These are phyloP conservation scores for Tolypocladium capitatum DNA, from an alignment of 2,329 filamentous ascomycete species.

Conservation along the genomic window DNA sequence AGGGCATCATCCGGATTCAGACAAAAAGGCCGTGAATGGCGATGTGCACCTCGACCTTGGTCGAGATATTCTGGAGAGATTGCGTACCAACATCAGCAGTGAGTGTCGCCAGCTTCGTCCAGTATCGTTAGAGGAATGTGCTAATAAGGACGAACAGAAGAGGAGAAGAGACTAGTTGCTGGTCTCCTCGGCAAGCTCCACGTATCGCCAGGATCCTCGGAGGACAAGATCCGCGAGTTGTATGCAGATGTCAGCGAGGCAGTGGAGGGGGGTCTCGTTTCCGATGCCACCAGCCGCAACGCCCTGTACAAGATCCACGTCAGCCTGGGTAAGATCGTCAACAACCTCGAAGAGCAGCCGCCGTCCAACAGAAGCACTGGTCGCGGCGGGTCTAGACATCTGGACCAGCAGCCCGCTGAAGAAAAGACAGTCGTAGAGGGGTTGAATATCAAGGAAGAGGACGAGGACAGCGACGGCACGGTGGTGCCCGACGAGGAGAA, in stretches of 20 bases:
- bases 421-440: slow-evolving; percentile 28
- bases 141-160: slow-evolving; percentile 36
- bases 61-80: slow-evolving; percentile 59
- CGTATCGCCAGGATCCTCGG: slow-evolving; percentile 52
- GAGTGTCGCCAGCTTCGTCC: slow-evolving; percentile 21
- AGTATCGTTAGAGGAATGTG: neutral
- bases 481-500: slow-evolving; percentile 18
- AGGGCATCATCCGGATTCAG: slow-evolving; percentile 35
- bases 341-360: slow-evolving; percentile 36
- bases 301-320: slow-evolving; percentile 57
- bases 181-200: slow-evolving; percentile 72
- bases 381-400: slow-evolving; percentile 27
- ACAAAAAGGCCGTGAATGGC: slow-evolving; percentile 54
- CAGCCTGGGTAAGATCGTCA: slow-evolving; percentile 53
- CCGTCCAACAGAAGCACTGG: slow-evolving; percentile 25
- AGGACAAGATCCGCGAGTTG: slow-evolving; percentile 42
- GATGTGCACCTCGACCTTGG: slow-evolving; percentile 74
- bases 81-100: slow-evolving; percentile 56
- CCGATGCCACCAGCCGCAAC: slow-evolving; percentile 49
- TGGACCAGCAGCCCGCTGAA: slow-evolving; percentile 17
- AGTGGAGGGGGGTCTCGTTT: slow-evolving; percentile 47
- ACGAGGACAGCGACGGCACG: slow-evolving; percentile 24
- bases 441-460: slow-evolving; percentile 34
- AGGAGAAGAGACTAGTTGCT: slow-evolving; percentile 74
- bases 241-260: slow-evolving; percentile 47